Base-by-base conservation (phyloP, 2,329 filamentous ascomycete genomes). In the Phoma sp. region DNA sequence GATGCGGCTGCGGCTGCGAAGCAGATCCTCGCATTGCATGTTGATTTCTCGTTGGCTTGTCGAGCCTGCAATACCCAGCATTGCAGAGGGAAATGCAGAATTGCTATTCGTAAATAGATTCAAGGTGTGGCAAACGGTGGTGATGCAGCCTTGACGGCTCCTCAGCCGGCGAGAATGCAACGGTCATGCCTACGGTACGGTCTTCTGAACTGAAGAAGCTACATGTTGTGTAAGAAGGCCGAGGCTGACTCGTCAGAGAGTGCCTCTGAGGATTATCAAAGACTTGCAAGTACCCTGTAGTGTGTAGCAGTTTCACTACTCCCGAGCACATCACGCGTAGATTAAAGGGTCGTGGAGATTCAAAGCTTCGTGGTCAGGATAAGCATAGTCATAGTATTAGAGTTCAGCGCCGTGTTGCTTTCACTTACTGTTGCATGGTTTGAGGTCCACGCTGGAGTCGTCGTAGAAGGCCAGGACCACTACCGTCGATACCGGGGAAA, bases 91-190 rank as follows among this genome's bases (percentile, higher is more conserved):
- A 21, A 42, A 4, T 42, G 11, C 23, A 9, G 23, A 25, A 25
- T 9, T 25, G 23, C 23, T 23, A 15, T 10, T 48, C 21, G 15
- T 20, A n/a, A 30, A 40, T 26, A 40, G n/a, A 42, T 12, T 36
- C 11, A 28, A 14, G 30, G 23, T 18, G 17, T 23, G 30, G 30
- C 25, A 29, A 21, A 14, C 7, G 18, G 32, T 37, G 38, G 29
- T 29, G 17, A 42, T 42, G 29, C 25, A 21, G 30, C 37, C 38
- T 36, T 4, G 38, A 42, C 38, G 37, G 38, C 47, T 42, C 38
- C 38, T 37, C 30, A 49, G 47, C 38, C 47, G 38, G 30, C 18
- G 21, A n/a, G 3, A 9, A 6, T n/a, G 18, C 30, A 30, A 12
- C n/a, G n/a, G 17, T 25, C 23, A 37, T 5, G 7, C 12, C 23